Conservation (phyloP, 2,329 filamentous ascomycete species). For the Cadophora luteo-olivacea region DNA sequence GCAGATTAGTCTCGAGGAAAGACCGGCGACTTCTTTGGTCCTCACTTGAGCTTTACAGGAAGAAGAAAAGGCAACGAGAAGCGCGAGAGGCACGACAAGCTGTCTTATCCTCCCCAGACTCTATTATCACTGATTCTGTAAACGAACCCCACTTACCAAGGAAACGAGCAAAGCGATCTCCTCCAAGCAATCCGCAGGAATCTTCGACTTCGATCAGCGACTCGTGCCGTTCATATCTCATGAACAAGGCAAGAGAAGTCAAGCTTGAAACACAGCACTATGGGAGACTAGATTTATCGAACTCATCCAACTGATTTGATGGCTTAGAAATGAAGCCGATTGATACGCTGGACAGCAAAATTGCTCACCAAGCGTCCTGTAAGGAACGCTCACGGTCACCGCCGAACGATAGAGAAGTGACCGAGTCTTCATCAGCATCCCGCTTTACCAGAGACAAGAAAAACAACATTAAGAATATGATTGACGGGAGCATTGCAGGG, state of each 20-base stretch:
- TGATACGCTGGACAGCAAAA: not conserved
- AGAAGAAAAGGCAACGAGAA: not conserved
- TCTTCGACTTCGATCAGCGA: not conserved
- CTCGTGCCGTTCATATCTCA: not conserved
- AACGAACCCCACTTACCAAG: not conserved
- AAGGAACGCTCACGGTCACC: not conserved
- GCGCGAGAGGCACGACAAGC: not conserved
- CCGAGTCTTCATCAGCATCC: slow-evolving; percentile 4
- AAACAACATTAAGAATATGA: not conserved
- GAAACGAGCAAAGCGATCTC: not conserved
- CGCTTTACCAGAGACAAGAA: not conserved
- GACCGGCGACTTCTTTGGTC: not conserved
- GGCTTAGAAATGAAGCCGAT: not conserved
- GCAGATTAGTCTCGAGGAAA: not conserved
- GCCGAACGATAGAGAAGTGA: not conserved
- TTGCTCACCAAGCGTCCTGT: too few species aligned
- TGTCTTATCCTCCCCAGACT: not conserved
- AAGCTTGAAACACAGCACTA: not conserved
- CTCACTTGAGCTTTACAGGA: slow-evolving; percentile 7
- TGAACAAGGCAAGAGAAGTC: not conserved
- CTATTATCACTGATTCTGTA: not conserved
- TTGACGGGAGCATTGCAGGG: not conserved
- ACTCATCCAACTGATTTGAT: not conserved
- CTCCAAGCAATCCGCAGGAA: not conserved
- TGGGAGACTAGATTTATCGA: not conserved